Conservation (phyloP, 2,329 filamentous ascomycete genomes). For the Bipolaris gigantea region DNA sequence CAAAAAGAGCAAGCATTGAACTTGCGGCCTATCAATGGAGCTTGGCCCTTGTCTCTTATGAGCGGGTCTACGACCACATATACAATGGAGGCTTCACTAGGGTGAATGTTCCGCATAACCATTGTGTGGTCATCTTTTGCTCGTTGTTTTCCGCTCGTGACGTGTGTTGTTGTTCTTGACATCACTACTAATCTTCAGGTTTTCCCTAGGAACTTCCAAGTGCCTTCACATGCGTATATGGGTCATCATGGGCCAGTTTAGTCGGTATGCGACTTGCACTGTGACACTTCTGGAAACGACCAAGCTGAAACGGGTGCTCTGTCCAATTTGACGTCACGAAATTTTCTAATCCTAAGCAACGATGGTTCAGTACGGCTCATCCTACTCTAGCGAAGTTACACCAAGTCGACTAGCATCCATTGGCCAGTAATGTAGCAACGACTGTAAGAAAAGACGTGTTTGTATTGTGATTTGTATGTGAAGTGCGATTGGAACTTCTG, state of each 20-base stretch:
- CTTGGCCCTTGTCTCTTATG: conserved; percentile 41
- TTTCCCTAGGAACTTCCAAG: neutral
- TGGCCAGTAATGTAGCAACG: no score
- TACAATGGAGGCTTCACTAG: conserved; percentile 62
- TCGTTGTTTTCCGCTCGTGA: conserved; percentile 24
- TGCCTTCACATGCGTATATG: neutral
- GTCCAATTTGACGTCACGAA: no score
- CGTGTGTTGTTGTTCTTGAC: conserved; percentile 19
- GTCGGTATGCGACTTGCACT: no score
- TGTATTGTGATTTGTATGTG: no score
- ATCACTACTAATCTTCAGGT: conserved; percentile 4
- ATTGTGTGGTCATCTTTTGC: conserved; percentile 52
- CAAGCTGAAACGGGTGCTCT: no score
- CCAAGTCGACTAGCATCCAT: no score
- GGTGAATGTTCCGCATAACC: conserved; percentile 62
- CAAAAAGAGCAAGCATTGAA: conserved; percentile 46
- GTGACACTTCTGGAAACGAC: no score
- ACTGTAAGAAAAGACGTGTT: no score
- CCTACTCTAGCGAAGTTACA: no score
- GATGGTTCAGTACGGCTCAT: no score
- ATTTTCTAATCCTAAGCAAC: no score
- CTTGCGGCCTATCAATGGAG: conserved; percentile 53
- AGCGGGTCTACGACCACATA: conserved; percentile 47
- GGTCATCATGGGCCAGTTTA: neutral
- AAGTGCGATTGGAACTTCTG: no score